These are phyloP conservation scores for Saccharomyces hybrid DNA, from an alignment of 1,139 yeast species.

Conservation along the genomic window DNA sequence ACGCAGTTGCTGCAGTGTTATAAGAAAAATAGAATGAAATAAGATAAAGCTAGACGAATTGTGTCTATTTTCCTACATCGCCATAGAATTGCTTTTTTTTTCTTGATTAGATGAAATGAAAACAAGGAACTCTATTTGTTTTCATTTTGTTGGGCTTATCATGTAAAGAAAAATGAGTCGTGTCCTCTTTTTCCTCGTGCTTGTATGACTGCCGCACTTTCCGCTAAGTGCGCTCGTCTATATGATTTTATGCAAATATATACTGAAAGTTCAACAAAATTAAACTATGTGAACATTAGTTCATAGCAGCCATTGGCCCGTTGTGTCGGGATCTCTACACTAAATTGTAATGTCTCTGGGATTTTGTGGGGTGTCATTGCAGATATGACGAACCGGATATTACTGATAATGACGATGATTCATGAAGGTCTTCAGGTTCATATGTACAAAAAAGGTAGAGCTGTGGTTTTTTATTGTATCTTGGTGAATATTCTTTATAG, in stretches of 20 bases:
- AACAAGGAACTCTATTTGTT: neutral
- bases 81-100: neutral
- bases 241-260: neutral
- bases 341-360: neutral
- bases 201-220: neutral
- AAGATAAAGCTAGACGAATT: neutral
- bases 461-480: neutral
- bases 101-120: neutral
- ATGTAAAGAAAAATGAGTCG: neutral
- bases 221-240: neutral
- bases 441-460: neutral
- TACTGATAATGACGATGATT: neutral
- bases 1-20: neutral
- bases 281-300: neutral
- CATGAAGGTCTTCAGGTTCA: neutral
- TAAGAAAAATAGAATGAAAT: neutral
- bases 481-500: neutral
- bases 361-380: neutral
- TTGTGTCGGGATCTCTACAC: neutral
- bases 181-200: neutral
- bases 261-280: neutral
- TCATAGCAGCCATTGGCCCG: neutral
- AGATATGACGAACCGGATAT: neutral
- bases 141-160: neutral
- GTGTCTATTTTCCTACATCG: neutral